These are phyloP conservation scores for Saturnispora saitoi DNA, from an alignment of 805 yeast species.

Conservation along the genomic window DNA sequence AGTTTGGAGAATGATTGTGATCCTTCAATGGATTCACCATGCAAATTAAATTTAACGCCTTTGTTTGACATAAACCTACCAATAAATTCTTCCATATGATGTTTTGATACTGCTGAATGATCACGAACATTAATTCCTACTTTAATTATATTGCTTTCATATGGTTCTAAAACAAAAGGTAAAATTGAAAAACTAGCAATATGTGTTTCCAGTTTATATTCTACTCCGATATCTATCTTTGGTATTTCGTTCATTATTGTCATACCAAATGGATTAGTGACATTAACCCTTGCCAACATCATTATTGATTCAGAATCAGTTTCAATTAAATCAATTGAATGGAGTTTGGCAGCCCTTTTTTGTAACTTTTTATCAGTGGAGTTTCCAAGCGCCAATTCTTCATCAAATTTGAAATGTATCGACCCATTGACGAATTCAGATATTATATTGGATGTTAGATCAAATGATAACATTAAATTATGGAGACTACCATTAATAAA, in stretches of 20 bases:
- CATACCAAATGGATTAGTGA: constrained; percentile 30
- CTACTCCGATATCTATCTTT: constrained; percentile 14
- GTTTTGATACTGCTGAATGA: constrained; percentile 4
- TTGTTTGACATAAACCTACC: constrained; percentile 34
- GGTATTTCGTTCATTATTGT: constrained; percentile 23
- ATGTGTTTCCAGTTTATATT: constrained; percentile 25
- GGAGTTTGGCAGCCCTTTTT: constrained; percentile 7
- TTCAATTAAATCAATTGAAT: constrained; percentile 19
- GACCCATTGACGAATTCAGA: constrained; percentile 9
- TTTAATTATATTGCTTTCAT: constrained; percentile 1
- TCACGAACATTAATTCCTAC: neutral
- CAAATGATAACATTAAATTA: neutral
- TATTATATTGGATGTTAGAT: neutral
- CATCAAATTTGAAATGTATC: constrained; percentile 1
- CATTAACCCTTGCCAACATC: constrained; percentile 25
- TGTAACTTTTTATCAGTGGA: neutral
- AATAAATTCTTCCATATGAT: constrained; percentile 27
- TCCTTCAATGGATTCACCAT: constrained; percentile 23
- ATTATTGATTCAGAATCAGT: constrained; percentile 22
- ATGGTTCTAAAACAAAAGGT: constrained; percentile 16
- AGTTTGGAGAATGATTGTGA: constrained; percentile 21
- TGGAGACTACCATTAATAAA: neutral
- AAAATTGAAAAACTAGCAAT: constrained; percentile 28
- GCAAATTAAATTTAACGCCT: constrained; percentile 17
- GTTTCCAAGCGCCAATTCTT: neutral